A percentile compares a stretch with the other conserved stretches of the same genome.
phyloP scores from a whole-genome alignment of 73 alveolate species.

The Breviolum minutum region DNA sequence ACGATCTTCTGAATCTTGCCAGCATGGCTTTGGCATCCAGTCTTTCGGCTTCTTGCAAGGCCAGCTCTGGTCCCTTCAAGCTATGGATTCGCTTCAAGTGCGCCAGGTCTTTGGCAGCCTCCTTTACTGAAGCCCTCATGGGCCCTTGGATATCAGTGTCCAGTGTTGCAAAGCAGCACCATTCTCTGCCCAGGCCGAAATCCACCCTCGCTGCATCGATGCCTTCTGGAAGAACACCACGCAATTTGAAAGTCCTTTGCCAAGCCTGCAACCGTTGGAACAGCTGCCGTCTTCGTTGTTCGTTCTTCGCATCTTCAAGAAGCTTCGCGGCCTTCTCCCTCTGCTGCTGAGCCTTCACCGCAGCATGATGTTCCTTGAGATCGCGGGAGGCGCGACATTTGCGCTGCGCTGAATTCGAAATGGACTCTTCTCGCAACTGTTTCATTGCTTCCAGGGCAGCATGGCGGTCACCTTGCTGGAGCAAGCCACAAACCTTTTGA shows the following conservation, averaged over 20 bases:
- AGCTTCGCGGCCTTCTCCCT: background rate
- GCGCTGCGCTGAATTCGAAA: background rate
- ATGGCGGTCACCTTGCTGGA: background rate
- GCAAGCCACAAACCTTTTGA: background rate
- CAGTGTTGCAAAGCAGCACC: background rate
- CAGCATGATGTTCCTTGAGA: background rate
- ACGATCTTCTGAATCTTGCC: no score
- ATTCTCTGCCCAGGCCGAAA: background rate
- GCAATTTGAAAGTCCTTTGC: background rate
- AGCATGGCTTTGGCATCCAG: no score
- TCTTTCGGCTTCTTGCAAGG: no score
- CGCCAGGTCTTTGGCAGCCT: no score
- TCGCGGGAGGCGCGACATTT: background rate
- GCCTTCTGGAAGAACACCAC: background rate
- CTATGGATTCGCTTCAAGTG: no score
- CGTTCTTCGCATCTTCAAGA: background rate
- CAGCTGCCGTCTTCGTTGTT: background rate
- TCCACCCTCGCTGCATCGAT: background rate
- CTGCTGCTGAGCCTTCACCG: background rate
- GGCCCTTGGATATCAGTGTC: background rate
- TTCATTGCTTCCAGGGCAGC: background rate
- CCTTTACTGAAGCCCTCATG: conserved; percentile 8
- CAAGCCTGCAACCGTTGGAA: background rate
- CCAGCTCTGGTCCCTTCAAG: no score
- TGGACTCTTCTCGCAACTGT: background rate